phyloP scores from a whole-genome alignment of 768 basidiomycete genomes.

The Phylloporus sp. region DNA sequence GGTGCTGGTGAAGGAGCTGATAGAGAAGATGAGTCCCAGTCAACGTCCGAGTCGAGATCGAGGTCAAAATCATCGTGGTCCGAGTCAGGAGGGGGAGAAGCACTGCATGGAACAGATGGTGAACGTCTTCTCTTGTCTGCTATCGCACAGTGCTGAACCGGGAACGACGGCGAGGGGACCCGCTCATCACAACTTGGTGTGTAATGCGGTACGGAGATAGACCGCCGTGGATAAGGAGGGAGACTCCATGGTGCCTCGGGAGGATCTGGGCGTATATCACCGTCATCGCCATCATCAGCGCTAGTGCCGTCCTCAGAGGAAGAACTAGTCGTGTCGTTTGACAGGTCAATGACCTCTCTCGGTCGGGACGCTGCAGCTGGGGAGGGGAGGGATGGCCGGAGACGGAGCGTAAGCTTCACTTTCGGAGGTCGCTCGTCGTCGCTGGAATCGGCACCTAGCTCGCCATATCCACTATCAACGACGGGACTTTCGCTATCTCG shows the following conservation, averaged over 20 bases:
- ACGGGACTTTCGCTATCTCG: conserved; percentile 21
- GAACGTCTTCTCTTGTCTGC: conserved; percentile 44
- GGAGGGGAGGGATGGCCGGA: conserved; percentile 39
- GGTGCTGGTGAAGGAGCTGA: conserved; percentile 22
- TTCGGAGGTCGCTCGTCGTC: conserved; percentile 48
- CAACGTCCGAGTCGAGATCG: conserved; percentile 55
- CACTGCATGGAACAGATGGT: conserved; percentile 54
- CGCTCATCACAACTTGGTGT: conserved; percentile 42
- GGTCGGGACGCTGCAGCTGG: conserved; percentile 9
- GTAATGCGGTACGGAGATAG: conserved; percentile 55
- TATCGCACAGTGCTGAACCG: conserved; percentile 19
- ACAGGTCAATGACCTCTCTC: conserved; percentile 39
- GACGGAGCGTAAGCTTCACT: conserved; percentile 66
- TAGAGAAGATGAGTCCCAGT: conserved; percentile 53
- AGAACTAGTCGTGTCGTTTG: conserved; percentile 32
- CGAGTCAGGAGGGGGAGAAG: conserved; percentile 71
- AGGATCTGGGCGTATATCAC: conserved; percentile 16
- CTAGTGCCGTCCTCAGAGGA: conserved; percentile 39
- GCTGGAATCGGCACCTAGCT: conserved; percentile 20
- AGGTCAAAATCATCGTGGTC: conserved; percentile 43
- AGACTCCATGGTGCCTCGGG: conserved; percentile 45
- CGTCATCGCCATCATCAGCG: conserved; percentile 18
- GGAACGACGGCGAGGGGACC: conserved; percentile 28
- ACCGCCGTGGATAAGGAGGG: conserved; percentile 54
- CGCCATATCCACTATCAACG: conserved; percentile 26